A percentile compares a stretch with the other conserved stretches of the same genome.
Conservation (phyloP, 352 stramenopile species). For the Phytophthora podocarpi region DNA sequence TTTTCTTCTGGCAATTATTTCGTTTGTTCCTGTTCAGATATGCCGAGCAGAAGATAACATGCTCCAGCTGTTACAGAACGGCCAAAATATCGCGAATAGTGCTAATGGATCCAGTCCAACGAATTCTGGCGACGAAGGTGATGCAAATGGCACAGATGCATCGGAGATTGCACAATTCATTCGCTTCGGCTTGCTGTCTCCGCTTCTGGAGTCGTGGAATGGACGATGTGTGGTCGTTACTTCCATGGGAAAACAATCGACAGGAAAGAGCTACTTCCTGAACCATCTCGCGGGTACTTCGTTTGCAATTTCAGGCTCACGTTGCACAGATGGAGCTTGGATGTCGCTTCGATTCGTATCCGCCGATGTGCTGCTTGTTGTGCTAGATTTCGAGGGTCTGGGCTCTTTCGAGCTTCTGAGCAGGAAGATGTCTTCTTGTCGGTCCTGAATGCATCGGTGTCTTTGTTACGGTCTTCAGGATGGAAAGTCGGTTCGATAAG, state of each 20-base stretch:
- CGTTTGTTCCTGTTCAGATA: conserved; percentile 75
- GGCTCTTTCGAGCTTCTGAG: conserved; percentile 73
- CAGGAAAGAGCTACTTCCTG: conserved; percentile 78
- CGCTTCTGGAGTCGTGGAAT: conserved; percentile 37
- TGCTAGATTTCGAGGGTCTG: conserved; percentile 79
- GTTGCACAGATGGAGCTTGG: conserved; percentile 46
- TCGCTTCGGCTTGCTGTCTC: conserved; percentile 40
- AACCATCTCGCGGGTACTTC: conserved; percentile 72
- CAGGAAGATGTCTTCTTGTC: conserved; percentile 81
- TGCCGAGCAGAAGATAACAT: conserved; percentile 68
- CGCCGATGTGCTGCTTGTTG: conserved; percentile 50
- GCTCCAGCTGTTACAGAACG: conserved; percentile 51
- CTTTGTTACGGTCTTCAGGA: conserved; percentile 76
- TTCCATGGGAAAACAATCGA: conserved; percentile 67
- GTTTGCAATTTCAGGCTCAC: conserved; percentile 55
- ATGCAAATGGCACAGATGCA: conserved; percentile 25
- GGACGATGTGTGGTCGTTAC: conserved; percentile 33
- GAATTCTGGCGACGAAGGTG: background rate
- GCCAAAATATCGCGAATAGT: conserved; percentile 15
- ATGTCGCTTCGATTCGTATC: conserved; percentile 40
- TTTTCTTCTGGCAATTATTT: conserved; percentile 35
- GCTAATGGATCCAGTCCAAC: background rate
- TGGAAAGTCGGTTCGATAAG: conserved; percentile 79
- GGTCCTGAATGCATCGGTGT: conserved; percentile 72
- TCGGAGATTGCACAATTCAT: conserved; percentile 51